Conservation (phyloP, 139 green algal genomes). For the Picocystis salinarum region DNA sequence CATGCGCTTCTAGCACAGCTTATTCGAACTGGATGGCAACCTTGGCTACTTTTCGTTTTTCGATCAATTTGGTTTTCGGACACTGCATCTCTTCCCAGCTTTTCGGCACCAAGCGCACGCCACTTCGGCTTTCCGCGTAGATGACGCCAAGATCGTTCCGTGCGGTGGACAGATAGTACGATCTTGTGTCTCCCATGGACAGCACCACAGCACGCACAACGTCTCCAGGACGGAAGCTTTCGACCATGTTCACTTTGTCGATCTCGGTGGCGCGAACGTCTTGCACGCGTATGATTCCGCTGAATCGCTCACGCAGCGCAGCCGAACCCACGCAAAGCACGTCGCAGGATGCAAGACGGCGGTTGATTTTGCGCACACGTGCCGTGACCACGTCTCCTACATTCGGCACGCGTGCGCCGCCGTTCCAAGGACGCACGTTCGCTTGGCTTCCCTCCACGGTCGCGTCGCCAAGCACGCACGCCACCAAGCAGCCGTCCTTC, state of each 20-base stretch:
- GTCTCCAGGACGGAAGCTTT: constrained; percentile 76
- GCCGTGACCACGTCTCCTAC: constrained; percentile 21
- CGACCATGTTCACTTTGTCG: constrained; percentile 62
- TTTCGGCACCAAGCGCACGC: constrained; percentile 44
- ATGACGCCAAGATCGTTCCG: constrained; percentile 77
- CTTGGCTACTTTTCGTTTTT: constrained; percentile 66
- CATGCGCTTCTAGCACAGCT: no score
- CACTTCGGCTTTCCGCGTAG: constrained; percentile 43
- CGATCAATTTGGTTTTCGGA: constrained; percentile 34
- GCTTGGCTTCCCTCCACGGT: no score
- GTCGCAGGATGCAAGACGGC: constrained; percentile 20
- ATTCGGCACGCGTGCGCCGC: no score
- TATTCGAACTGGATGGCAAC: no score
- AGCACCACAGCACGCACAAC: constrained; percentile 47
- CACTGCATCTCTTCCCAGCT: constrained; percentile 69
- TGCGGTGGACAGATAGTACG: constrained; percentile 75
- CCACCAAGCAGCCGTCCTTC: no score
- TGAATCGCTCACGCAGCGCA: constrained; percentile 36
- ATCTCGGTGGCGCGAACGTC: constrained; percentile 66
- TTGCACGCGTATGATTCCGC: constrained; percentile 45
- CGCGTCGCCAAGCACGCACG: no score
- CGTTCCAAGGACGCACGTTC: no score
- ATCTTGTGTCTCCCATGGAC: constrained; percentile 62
- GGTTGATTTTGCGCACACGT: no score
- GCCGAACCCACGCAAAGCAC: constrained; percentile 42